A percentile compares a stretch with the other conserved stretches of the same genome.
These are phyloP conservation scores for Emergomyces orientalis DNA, from an alignment of 2,329 filamentous ascomycete species.

Conservation along the genomic window DNA sequence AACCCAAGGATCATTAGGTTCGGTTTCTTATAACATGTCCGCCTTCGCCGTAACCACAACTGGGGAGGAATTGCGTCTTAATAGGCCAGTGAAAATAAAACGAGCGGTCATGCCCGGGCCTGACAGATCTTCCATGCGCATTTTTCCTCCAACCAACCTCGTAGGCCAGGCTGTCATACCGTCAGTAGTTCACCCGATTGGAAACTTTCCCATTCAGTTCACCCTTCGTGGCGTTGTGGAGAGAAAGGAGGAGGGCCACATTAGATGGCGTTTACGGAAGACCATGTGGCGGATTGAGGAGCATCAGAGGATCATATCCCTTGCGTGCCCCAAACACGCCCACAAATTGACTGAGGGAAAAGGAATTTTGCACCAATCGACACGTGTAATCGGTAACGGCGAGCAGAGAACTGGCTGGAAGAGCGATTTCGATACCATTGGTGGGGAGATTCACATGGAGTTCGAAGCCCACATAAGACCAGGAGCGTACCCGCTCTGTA, in stretches of 20 bases:
- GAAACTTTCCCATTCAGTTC: constrained; percentile 68
- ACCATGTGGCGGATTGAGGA: constrained; percentile 92
- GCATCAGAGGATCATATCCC: constrained; percentile 66
- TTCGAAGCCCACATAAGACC: constrained; percentile 58
- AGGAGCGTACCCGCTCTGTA: constrained; percentile 60
- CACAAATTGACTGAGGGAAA: constrained; percentile 59
- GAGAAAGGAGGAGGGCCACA: constrained; percentile 58
- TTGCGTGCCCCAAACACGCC: constrained; percentile 68
- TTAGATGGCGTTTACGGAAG: constrained; percentile 82
- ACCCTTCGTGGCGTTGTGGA: constrained; percentile 78
- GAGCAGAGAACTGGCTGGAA: constrained; percentile 89
- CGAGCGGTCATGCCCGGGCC: constrained; percentile 69
- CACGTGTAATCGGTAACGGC: constrained; percentile 66
- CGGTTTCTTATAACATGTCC: constrained; percentile 69
- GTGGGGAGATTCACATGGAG: constrained; percentile 71
- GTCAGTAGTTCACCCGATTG: constrained; percentile 75
- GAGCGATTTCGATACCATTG: constrained; percentile 57
- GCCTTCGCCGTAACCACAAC: constrained; percentile 55
- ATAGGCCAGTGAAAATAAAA: constrained; percentile 61
- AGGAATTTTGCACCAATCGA: constrained; percentile 63
- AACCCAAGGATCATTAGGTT: constrained; percentile 62
- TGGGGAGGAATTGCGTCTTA: constrained; percentile 55
- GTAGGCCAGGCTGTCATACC: constrained; percentile 75
- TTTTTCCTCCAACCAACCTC: constrained; percentile 94
- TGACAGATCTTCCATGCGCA: constrained; percentile 81